These are phyloP conservation scores for Yarrowia divulgata DNA, from an alignment of 805 yeast species.

Conservation along the genomic window DNA sequence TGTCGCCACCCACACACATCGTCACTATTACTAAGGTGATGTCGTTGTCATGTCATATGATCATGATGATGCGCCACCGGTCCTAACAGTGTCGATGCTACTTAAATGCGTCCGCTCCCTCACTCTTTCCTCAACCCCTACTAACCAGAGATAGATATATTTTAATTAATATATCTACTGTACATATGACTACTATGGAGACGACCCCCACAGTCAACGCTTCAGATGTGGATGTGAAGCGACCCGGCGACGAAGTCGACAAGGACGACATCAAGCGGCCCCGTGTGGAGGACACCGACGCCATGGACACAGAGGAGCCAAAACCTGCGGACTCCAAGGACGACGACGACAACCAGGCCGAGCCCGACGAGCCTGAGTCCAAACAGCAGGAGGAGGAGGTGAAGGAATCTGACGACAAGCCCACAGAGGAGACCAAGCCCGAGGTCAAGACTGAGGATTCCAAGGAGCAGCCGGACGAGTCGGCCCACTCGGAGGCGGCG, in stretches of 20 bases:
- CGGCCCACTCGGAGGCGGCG: constrained; percentile 32
- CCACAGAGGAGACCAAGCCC: constrained; percentile 36
- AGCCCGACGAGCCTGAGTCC: neutral
- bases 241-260: constrained; percentile 38
- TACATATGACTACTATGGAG: constrained; percentile 38
- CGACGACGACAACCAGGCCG: neutral
- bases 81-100: neutral
- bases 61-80: neutral
- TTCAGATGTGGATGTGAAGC: constrained; percentile 36
- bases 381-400: constrained; percentile 40
- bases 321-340: constrained; percentile 27
- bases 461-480: constrained; percentile 16
- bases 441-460: constrained; percentile 37
- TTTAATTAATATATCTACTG: constrained; percentile 39
- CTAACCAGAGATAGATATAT: constrained; percentile 38
- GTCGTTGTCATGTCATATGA: constrained; percentile 27
- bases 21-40: constrained; percentile 7
- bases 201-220: constrained; percentile 33
- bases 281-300: constrained; percentile 35
- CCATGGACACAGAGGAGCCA: constrained; percentile 23
- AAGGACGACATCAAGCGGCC: constrained; percentile 38
- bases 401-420: constrained; percentile 40
- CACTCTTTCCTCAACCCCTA: neutral
- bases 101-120: neutral
- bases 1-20: constrained; percentile 23